phyloP scores from a whole-genome alignment of 1,284 basidiomycete genomes.

The Puccinia novopanici region DNA sequence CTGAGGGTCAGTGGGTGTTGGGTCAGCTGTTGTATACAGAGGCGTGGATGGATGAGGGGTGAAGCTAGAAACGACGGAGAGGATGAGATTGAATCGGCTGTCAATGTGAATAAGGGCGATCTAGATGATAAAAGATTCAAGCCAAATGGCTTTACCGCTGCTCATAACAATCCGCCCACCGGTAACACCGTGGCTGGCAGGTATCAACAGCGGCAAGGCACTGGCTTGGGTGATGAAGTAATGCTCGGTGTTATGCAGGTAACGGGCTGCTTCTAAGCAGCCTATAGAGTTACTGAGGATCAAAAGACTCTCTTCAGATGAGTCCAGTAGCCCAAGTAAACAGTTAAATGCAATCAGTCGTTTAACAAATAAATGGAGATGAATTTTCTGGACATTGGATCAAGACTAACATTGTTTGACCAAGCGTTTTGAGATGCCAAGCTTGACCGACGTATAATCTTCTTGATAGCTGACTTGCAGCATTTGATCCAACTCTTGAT shows the following conservation, averaged over 20 bases:
- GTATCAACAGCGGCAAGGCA: constrained; percentile 64
- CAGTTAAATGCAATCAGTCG: too few relatives aligned
- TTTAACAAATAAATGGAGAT: too few relatives aligned
- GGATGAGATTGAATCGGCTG: neutral
- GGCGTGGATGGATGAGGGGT: neutral
- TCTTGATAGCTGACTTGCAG: too few relatives aligned
- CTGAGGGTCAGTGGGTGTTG: neutral
- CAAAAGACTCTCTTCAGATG: too few relatives aligned
- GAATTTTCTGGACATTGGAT: too few relatives aligned
- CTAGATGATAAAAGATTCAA: too few relatives aligned
- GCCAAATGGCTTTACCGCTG: constrained; percentile 71
- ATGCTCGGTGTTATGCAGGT: too few relatives aligned
- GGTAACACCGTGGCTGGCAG: constrained; percentile 61
- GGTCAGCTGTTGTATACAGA: neutral
- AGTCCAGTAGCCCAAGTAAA: too few relatives aligned
- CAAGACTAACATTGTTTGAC: too few relatives aligned
- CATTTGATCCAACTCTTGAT: too few relatives aligned
- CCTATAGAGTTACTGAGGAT: too few relatives aligned
- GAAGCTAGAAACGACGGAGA: neutral
- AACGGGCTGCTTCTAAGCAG: too few relatives aligned
- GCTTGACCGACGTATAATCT: constrained; percentile 28
- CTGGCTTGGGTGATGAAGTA: constrained; percentile 81
- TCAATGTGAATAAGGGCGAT: constrained; percentile 52
- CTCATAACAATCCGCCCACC: constrained; percentile 71
- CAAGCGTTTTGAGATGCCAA: constrained; percentile 24